Evolutionary conservation across 495 filamentous ascomycete genomes (phyloP).

Genomic region (Aspergillus nanangensis): DNA sequence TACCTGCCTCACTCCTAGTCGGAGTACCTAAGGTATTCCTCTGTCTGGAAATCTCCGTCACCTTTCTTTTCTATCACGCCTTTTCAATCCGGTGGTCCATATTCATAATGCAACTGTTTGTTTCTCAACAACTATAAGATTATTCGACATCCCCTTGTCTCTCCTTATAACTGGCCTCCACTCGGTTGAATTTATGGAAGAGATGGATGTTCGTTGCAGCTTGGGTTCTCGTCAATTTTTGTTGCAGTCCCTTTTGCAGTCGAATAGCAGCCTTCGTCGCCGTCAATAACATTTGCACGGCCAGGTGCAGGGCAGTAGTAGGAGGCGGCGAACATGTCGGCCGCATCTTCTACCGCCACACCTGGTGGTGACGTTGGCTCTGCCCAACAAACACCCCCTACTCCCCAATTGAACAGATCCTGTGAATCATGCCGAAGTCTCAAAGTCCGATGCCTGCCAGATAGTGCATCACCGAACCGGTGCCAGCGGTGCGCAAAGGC

Average conservation of each 20-base stretch:
- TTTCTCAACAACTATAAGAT: too few species aligned
- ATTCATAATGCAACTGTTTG: too few species aligned
- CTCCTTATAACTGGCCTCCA: too few species aligned
- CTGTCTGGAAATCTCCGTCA: too few species aligned
- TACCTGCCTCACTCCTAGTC: too few species aligned
- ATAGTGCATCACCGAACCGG: slow-evolving; percentile 50
- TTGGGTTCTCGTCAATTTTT: neutral
- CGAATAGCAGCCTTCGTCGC: neutral
- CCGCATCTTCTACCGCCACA: slow-evolving; percentile 25
- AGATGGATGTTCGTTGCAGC: neutral
- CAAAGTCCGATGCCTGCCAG: slow-evolving; percentile 82
- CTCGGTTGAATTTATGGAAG: neutral
- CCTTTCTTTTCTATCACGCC: too few species aligned
- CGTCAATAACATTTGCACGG: neutral
- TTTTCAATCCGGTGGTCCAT: too few species aligned
- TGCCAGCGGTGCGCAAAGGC: slow-evolving; percentile 82
- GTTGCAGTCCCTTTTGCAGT: neutral
- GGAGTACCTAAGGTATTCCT: too few species aligned
- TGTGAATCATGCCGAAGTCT: slow-evolving; percentile 82
- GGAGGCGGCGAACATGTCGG: slow-evolving; percentile 21
- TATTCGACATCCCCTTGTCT: too few species aligned
- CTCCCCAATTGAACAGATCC: slow-evolving; percentile 54
- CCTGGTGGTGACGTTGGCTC: slow-evolving; percentile 29
- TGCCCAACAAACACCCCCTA: slow-evolving; percentile 14
- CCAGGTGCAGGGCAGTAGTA: neutral